A percentile compares a stretch with the other conserved stretches of the same genome.
phyloP scores from a whole-genome alignment of 1,139 yeast species.

The Pneumocystis carinii region DNA sequence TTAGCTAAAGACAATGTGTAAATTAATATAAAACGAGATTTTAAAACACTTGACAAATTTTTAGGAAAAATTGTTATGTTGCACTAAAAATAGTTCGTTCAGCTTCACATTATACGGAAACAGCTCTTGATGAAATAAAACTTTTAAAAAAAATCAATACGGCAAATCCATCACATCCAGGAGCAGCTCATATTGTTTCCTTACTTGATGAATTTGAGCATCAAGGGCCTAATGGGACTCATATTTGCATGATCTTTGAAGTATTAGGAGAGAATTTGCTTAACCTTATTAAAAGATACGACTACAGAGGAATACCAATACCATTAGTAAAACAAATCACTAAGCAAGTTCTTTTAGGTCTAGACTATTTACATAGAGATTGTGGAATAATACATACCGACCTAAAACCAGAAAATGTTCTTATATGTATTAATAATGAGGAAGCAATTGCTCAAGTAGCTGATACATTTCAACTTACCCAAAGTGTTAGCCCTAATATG shows the following conservation, averaged over 20 bases:
- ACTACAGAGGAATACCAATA: slow-evolving; percentile 59
- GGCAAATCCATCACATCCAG: slow-evolving; percentile 50
- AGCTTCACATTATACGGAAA: slow-evolving; percentile 53
- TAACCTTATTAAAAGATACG: slow-evolving; percentile 50
- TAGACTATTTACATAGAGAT: slow-evolving; percentile 66
- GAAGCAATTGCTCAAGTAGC: slow-evolving; percentile 48
- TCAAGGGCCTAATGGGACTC: slow-evolving; percentile 66
- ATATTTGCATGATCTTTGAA: slow-evolving; percentile 81
- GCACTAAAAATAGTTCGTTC: slow-evolving; percentile 77
- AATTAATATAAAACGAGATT: background rate
- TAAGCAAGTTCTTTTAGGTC: slow-evolving; percentile 56
- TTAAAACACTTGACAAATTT: slow-evolving; percentile 11
- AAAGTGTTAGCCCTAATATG: slow-evolving; percentile 14
- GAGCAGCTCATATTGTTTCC: slow-evolving; percentile 54
- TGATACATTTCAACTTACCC: slow-evolving; percentile 6
- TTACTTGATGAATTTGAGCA: slow-evolving; percentile 64
- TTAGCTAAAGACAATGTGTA: slow-evolving; percentile 45
- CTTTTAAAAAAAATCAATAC: slow-evolving; percentile 36
- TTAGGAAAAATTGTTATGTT: slow-evolving; percentile 37
- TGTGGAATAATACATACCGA: slow-evolving; percentile 91
- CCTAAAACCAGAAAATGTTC: slow-evolving; percentile 77
- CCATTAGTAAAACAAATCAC: slow-evolving; percentile 67
- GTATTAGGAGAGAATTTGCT: slow-evolving; percentile 70
- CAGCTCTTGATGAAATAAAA: slow-evolving; percentile 73
- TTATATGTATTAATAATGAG: slow-evolving; percentile 65